Evolutionary conservation across 2,329 filamentous ascomycete species (phyloP).

Genomic region (Colletotrichum musae): DNA sequence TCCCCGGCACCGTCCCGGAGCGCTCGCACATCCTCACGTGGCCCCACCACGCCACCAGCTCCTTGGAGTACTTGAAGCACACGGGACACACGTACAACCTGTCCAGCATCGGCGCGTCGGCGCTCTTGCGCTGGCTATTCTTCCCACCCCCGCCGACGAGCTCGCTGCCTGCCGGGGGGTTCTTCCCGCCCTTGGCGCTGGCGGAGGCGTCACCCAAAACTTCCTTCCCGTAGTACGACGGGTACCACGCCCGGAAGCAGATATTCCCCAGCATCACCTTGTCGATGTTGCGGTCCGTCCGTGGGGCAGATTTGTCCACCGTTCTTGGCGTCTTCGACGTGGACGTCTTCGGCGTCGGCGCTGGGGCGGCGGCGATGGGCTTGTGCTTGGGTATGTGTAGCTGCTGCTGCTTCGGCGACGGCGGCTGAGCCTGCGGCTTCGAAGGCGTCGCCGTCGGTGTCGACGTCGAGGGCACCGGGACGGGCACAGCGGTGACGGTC

Average conservation of each 20-base stretch:
- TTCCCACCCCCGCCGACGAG: conserved; percentile 43
- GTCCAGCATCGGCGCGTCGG: conserved; percentile 66
- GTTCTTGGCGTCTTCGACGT: conserved; percentile 24
- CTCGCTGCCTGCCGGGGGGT: conserved; percentile 13
- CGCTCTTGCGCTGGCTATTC: conserved; percentile 51
- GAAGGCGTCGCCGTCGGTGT: conserved; percentile 24
- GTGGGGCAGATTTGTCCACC: conserved; percentile 53
- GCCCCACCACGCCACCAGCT: conserved; percentile 70
- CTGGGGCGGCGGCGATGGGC: conserved; percentile 17
- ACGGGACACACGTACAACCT: conserved; percentile 88
- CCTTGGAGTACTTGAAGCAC: conserved; percentile 92
- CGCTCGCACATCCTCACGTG: conserved; percentile 72
- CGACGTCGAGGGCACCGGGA: conserved; percentile 40
- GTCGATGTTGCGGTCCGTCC: conserved; percentile 82
- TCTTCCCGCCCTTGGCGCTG: conserved; percentile 39
- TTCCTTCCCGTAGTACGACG: conserved; percentile 88
- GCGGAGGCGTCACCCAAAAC: conserved; percentile 66
- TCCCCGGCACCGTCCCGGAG: conserved; percentile 71
- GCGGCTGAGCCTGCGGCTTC: conserved; percentile 42
- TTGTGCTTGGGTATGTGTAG: not conserved
- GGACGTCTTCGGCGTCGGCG: conserved; percentile 23
- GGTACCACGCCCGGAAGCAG: conserved; percentile 92
- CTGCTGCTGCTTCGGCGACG: conserved; percentile 38
- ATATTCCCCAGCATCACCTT: conserved; percentile 89
- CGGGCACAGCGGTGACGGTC: conserved; percentile 25